Percentiles rank a stretch among this genome's conserved stretches.
phyloP scores from a whole-genome alignment of 148 eudicot species.

The Fagopyrum tataricum region DNA sequence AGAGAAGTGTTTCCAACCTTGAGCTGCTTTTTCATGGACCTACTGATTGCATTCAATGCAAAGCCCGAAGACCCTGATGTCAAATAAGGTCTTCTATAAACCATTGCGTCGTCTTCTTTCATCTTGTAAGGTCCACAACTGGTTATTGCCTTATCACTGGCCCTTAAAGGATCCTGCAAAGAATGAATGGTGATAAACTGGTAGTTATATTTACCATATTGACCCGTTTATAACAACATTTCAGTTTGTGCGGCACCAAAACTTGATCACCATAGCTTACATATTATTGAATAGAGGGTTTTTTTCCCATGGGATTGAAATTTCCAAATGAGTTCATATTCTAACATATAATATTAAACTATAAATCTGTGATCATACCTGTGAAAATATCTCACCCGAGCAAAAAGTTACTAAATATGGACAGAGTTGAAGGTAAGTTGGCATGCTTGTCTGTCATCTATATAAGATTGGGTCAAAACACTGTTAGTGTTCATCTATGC shows the following conservation, averaged over 20 bases:
- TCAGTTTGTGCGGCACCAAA: neutral
- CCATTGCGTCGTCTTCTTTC: slow-evolving; percentile 99
- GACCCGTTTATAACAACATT: neutral
- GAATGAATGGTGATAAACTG: neutral
- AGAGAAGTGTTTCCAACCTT: slow-evolving; percentile 40
- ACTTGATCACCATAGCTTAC: neutral
- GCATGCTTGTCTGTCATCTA: slow-evolving; percentile 89
- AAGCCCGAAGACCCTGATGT: slow-evolving; percentile 96
- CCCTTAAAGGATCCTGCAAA: slow-evolving; percentile 86
- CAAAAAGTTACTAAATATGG: slow-evolving; percentile 92
- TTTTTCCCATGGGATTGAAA: neutral
- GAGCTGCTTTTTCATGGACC: slow-evolving; percentile 86
- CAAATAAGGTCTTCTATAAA: slow-evolving; percentile 90
- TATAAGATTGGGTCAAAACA: slow-evolving; percentile 1
- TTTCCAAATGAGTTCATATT: neutral
- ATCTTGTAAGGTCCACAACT: slow-evolving; percentile 95
- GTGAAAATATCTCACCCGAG: slow-evolving; percentile 96
- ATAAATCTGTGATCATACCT: slow-evolving; percentile 35
- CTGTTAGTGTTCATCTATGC: neutral
- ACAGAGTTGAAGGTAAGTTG: slow-evolving; percentile 80
- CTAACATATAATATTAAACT: neutral
- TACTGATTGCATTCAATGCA: slow-evolving; percentile 85
- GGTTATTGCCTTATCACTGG: slow-evolving; percentile 89
- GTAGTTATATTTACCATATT: neutral
- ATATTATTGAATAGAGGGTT: too few species aligned